Base-by-base conservation (phyloP, 2,329 filamentous ascomycete genomes). In the Sclerotinia minor region DNA sequence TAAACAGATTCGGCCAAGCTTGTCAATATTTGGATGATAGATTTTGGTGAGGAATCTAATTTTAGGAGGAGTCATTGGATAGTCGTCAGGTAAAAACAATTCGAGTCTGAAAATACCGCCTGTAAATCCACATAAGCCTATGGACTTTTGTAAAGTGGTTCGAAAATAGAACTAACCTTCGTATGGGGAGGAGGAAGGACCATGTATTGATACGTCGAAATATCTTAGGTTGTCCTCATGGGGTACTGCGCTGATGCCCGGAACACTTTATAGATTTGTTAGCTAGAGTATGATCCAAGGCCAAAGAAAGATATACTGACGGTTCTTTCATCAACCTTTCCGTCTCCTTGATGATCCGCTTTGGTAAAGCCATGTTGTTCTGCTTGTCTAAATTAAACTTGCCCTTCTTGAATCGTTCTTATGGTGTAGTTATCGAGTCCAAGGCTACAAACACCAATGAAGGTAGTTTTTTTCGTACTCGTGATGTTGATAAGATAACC, bases 41-140 rank as follows among this genome's bases (percentile, higher is more conserved):
- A 99, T 98, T 82, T 97, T 97, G 75, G 96, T 99, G 64, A 99
- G 84, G 81, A 99, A 99, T 67, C 95, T 92, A 77, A 99, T 97
- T 84, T 97, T 97, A 57, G 95, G 95, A 65, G 95, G 94, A 45
- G 93, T 97, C 95, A 99, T 99, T 53, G 95, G 95, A 79, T 99
- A 99, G 82, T 99, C 95, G 77, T 99, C 95, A 55, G 96, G 96
- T 32, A 99, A 86, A 80, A 99, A 99, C 26, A 99, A 88, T 80
- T 99, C 95, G 70, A 98, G 90, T 80, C 96, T 94, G 84, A 99
- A 99, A 72, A 97, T 86, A 60, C 96, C 95, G 41, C 76, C 77
- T 78, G 65, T 41, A 55, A 2, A 49, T 21, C 61, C 59, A 45
- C 55, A 55, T 74, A 44, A 73, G 68, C 53, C 50, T 50, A 9